Percentiles rank a stretch among this genome's conserved stretches.
These are phyloP conservation scores for Marasmius fiardii DNA, from an alignment of 1,284 basidiomycete genomes.

Conservation along the genomic window DNA sequence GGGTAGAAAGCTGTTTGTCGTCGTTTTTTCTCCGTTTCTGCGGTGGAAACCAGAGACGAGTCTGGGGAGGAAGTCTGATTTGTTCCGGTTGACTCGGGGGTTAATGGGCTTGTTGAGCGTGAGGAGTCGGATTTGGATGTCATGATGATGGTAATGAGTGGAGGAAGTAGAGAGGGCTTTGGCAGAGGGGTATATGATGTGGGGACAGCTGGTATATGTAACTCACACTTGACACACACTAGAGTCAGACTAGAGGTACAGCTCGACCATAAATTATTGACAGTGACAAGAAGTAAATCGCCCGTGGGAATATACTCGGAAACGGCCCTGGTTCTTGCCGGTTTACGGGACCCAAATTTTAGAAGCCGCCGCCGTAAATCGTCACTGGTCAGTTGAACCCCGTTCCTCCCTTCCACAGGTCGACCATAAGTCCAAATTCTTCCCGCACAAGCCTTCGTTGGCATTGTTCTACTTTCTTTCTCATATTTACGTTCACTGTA, in stretches of 20 bases:
- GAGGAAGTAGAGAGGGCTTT: neutral
- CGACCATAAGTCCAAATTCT: slow-evolving; percentile 2
- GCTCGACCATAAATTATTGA: neutral
- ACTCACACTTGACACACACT: too few relatives aligned
- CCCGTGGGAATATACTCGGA: neutral
- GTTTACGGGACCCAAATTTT: neutral
- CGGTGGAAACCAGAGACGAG: slow-evolving; percentile 4
- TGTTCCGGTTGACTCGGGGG: slow-evolving; percentile 11
- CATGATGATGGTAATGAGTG: neutral
- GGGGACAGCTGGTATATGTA: too few relatives aligned
- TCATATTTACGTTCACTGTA: neutral
- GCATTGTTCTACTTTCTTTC: neutral
- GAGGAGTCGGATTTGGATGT: neutral
- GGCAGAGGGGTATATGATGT: too few relatives aligned
- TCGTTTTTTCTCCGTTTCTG: slow-evolving; percentile 34
- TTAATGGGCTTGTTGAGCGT: neutral
- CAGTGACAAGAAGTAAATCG: neutral
- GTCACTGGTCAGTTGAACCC: too few relatives aligned
- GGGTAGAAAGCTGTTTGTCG: slow-evolving; percentile 74
- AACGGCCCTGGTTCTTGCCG: neutral
- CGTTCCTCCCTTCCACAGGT: too few relatives aligned
- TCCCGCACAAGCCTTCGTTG: slow-evolving; percentile 1
- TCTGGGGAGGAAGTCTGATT: slow-evolving; percentile 11
- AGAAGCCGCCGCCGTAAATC: neutral
- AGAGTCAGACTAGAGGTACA: neutral